phyloP scores from a whole-genome alignment of 768 basidiomycete species.

The Serpula lacrymans region DNA sequence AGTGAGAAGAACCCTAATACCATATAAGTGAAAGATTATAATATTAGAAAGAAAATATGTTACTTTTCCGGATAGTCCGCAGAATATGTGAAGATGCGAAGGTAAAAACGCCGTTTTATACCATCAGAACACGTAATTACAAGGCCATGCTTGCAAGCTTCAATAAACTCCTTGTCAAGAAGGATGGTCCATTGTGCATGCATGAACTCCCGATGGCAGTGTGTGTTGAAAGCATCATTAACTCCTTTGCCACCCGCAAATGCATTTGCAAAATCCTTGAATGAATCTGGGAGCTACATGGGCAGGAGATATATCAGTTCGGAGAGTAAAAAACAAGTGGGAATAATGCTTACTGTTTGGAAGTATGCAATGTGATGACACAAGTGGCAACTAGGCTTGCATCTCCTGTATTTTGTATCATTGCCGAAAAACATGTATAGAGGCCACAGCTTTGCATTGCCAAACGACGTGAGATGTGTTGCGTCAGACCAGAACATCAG shows the following conservation, averaged over 20 bases:
- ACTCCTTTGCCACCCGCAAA: neutral
- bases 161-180: slow-evolving; percentile 11
- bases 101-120: slow-evolving; percentile 10
- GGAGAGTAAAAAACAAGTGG: neutral
- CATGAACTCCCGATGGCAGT: slow-evolving; percentile 12
- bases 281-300: slow-evolving; percentile 9
- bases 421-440: slow-evolving; percentile 20
- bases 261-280: slow-evolving; percentile 7
- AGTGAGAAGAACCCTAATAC: slow-evolving; percentile 20
- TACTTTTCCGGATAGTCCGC: slow-evolving; percentile 29
- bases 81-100: slow-evolving; percentile 14
- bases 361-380: slow-evolving; percentile 10
- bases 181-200: slow-evolving; percentile 11
- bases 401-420: slow-evolving; percentile 16
- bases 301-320: neutral
- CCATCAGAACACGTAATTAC: slow-evolving; percentile 12
- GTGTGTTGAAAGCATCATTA: slow-evolving; percentile 3
- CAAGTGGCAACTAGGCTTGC: slow-evolving; percentile 8
- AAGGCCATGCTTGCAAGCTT: slow-evolving; percentile 12
- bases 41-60: slow-evolving; percentile 8
- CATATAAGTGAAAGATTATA: neutral
- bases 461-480: slow-evolving; percentile 28
- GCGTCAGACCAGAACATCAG: slow-evolving; percentile 30
- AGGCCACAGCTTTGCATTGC: slow-evolving; percentile 23
- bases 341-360: slow-evolving; percentile 1